phyloP scores from a whole-genome alignment of 75 land plant genomes.

The Cupressus sempervirens region DNA sequence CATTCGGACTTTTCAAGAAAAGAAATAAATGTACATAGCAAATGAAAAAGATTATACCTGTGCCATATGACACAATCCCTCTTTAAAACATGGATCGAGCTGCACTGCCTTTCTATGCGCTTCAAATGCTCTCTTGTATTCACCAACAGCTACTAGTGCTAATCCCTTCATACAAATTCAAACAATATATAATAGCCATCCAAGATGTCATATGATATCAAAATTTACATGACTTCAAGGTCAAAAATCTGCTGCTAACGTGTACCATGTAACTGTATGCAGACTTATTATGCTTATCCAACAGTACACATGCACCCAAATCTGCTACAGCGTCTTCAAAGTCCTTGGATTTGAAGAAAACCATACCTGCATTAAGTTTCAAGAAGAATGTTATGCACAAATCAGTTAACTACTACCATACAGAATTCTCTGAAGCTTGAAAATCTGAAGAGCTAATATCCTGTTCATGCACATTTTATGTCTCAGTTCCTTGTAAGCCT shows the following conservation, averaged over 20 bases:
- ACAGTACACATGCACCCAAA: conserved; percentile 56
- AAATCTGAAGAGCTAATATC: not conserved
- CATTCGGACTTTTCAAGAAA: not conserved
- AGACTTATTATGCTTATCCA: conserved; percentile 68
- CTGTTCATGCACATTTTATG: not conserved
- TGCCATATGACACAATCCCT: conserved; percentile 74
- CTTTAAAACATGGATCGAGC: conserved; percentile 64
- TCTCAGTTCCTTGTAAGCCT: not conserved
- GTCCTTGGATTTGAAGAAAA: conserved; percentile 79
- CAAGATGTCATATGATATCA: not conserved
- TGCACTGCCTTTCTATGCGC: conserved; percentile 71
- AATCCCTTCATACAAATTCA: conserved; percentile 37
- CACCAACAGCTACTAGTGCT: conserved; percentile 66
- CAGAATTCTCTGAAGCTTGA: not conserved
- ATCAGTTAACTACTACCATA: not conserved
- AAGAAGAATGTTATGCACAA: not conserved
- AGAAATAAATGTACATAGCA: not conserved
- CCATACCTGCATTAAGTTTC: conserved; percentile 61
- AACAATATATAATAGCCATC: conserved; percentile 1
- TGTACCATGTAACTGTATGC: conserved; percentile 84
- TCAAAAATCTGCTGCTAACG: not conserved
- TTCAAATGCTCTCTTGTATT: conserved; percentile 63
- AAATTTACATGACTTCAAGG: not conserved
- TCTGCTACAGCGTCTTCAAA: conserved; percentile 69
- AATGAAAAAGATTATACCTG: conserved; percentile 42